A percentile compares a stretch with the other conserved stretches of the same genome.
Conservation (phyloP, 1,284 basidiomycete genomes). For the Meripilus lineatus region DNA sequence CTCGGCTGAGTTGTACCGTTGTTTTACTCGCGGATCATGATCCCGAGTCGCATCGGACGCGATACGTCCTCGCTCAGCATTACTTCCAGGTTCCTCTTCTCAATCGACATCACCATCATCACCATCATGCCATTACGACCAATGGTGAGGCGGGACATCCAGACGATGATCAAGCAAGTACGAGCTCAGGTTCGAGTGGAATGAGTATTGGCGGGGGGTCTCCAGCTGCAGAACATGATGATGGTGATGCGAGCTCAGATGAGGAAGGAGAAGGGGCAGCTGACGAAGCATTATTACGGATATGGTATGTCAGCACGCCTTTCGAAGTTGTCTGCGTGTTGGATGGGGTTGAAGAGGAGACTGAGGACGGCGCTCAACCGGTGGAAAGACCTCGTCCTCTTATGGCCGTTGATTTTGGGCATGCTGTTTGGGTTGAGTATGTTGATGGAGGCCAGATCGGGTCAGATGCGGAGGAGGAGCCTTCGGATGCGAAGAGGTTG, state of each 20-base stretch:
- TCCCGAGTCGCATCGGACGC: constrained; percentile 46
- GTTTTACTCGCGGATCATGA: constrained; percentile 60
- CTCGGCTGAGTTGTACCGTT: constrained; percentile 66
- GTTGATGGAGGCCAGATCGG: constrained; percentile 24
- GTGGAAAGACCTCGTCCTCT: constrained; percentile 57
- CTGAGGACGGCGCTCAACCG: constrained; percentile 17
- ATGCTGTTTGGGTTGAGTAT: constrained; percentile 71
- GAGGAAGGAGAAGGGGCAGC: constrained; percentile 23
- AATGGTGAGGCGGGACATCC: background rate
- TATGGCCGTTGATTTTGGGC: constrained; percentile 74
- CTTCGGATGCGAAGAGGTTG: constrained; percentile 27
- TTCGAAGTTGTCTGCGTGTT: constrained; percentile 67
- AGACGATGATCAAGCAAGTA: background rate
- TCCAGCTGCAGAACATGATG: constrained; percentile 1
- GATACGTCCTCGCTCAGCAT: constrained; percentile 69
- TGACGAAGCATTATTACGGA: constrained; percentile 40
- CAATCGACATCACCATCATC: too few relatives aligned
- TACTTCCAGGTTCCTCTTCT: constrained; percentile 59
- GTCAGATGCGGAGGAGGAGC: constrained; percentile 16
- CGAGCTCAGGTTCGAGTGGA: too few relatives aligned
- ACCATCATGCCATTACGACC: too few relatives aligned
- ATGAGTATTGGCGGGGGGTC: background rate
- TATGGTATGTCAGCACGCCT: constrained; percentile 66
- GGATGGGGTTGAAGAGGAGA: constrained; percentile 39
- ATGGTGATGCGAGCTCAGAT: constrained; percentile 1